Conservation (phyloP, 352 stramenopile species). For the Achlya hypogyna region DNA sequence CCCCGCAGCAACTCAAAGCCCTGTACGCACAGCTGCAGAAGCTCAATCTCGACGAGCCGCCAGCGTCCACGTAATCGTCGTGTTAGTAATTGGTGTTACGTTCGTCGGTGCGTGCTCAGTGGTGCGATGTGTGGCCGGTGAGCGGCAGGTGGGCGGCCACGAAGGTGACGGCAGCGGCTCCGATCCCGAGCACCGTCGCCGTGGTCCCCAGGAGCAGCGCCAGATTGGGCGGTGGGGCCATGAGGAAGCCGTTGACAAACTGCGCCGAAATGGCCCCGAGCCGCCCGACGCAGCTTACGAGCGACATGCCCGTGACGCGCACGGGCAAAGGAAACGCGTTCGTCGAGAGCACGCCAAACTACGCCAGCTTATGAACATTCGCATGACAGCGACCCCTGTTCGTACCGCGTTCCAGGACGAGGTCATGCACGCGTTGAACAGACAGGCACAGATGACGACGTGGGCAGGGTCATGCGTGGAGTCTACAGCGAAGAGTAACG, state of each 20-base stretch:
- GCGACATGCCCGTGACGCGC: conserved; percentile 80
- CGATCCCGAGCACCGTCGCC: conserved; percentile 58
- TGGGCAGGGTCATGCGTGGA: conserved; percentile 30
- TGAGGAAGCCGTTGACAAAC: conserved; percentile 84
- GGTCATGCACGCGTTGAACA: conserved; percentile 88
- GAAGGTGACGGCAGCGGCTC: conserved; percentile 22
- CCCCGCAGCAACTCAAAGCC: background rate
- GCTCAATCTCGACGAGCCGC: conserved; percentile 8
- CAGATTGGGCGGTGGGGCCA: conserved; percentile 64
- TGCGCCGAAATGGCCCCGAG: conserved; percentile 86
- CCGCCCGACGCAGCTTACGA: conserved; percentile 82
- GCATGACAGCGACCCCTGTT: background rate
- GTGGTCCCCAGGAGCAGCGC: conserved; percentile 69
- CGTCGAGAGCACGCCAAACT: conserved; percentile 84
- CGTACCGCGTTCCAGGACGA: conserved; percentile 84
- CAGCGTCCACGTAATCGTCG: background rate
- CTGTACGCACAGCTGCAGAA: conserved; percentile 11
- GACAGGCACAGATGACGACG: conserved; percentile 81
- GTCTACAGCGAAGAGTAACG: conserved; percentile 76
- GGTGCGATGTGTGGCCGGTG: background rate
- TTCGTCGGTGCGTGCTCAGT: background rate
- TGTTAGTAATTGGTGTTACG: no score
- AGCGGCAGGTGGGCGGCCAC: background rate
- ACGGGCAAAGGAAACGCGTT: conserved; percentile 86
- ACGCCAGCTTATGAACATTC: conserved; percentile 4